Evolutionary conservation across 2,329 filamentous ascomycete genomes (phyloP), one percentile per base, ranked within the genome.

Genomic region (Penicillium paneum): DNA sequence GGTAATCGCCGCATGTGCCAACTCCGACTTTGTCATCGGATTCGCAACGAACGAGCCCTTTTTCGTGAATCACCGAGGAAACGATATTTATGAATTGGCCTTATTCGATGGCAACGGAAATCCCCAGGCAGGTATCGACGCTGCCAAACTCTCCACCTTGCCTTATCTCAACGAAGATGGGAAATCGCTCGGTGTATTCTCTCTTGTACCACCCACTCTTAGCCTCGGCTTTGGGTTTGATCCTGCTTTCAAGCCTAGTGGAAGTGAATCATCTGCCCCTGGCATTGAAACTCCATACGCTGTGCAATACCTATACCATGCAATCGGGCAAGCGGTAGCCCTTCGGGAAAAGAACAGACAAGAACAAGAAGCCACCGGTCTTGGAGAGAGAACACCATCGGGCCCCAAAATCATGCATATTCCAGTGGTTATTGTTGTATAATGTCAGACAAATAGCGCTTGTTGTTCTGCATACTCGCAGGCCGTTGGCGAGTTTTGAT

Each of bases 11-110:
- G 73, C 71, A 39, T 70, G 68, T 54, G 67, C 71, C 47, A 72
- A 76, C 51, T 67, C 67, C 38, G 73, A 76, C 52, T 76, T 76
- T 54, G 72, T 76, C 15, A 54, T 71, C 12, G 74, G 74, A 5
- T 71, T 76, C 41, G 24, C 69, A 17, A 70, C 64, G 29, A 66
- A 62, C 36, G 72, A 75, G 44, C 65, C 71, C 17, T 76, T 69
- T 64, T 69, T 72, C 47, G 56, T 66, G 21, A 61, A 69, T 11
- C 70, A 68, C 29, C 65, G 63, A 41, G 59, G 60, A 26, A 61
- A 65, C 24, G 63, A 69, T 39, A 55, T 73, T 10, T 61, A 70
- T 15, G 62, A 69, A 11, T 52, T 62, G 19, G 62, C 63, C 8
- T 54, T 57, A 8, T 43, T 57, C 32, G 58, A 62, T 29, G 55